phyloP scores from a whole-genome alignment of 805 yeast genomes.

The Starmerella gropengiesseri region DNA sequence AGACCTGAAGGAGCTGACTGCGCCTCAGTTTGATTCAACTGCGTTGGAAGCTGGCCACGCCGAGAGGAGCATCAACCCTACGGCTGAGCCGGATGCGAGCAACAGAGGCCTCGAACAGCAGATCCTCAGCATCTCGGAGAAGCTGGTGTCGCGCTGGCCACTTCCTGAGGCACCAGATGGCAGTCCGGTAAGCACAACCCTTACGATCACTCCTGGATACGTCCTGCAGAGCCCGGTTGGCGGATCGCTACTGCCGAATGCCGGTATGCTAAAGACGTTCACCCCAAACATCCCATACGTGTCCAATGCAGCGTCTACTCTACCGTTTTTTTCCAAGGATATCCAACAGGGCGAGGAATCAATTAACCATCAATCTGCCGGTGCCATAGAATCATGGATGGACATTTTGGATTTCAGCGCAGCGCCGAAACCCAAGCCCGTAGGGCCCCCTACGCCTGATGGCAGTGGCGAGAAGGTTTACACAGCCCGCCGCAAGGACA shows the following conservation, averaged over 20 bases:
- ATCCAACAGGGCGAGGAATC: constrained; percentile 18
- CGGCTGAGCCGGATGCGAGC: no score
- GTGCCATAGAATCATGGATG: constrained; percentile 3
- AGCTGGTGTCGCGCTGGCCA: neutral
- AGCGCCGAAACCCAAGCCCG: neutral
- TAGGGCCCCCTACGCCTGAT: no score
- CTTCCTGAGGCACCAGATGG: neutral
- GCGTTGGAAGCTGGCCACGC: no score
- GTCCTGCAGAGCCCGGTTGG: constrained; percentile 22
- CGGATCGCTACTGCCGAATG: constrained; percentile 11
- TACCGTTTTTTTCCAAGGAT: constrained; percentile 22
- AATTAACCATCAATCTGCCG: neutral
- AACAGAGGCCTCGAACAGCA: neutral
- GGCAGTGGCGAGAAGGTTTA: constrained; percentile 6
- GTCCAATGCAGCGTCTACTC: constrained; percentile 21
- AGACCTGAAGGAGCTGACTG: neutral
- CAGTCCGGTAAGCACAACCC: constrained; percentile 17
- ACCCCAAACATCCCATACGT: constrained; percentile 26
- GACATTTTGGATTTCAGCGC: constrained; percentile 5
- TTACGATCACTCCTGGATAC: constrained; percentile 29
- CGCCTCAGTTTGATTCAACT: constrained; percentile 1
- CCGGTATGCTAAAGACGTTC: constrained; percentile 22
- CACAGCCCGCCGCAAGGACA: constrained; percentile 11
- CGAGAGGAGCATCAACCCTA: no score
- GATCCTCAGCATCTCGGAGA: neutral